phyloP scores from a whole-genome alignment of 2,329 filamentous ascomycete genomes.

The Xylaria arbuscula region DNA sequence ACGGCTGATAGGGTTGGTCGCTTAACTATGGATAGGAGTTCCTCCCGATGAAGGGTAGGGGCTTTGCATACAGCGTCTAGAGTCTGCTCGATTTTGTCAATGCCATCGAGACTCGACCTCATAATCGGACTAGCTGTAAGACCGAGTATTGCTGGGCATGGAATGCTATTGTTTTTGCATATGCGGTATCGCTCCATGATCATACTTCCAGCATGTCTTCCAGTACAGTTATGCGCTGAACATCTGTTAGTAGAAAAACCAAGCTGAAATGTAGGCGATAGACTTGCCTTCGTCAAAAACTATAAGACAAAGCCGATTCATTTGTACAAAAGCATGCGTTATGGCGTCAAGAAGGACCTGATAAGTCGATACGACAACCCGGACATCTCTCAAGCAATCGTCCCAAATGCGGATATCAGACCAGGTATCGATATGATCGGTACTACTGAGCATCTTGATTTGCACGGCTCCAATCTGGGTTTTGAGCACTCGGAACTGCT shows the following conservation, averaged over 20 bases:
- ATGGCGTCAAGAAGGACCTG: constrained; percentile 80
- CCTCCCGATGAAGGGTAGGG: constrained; percentile 74
- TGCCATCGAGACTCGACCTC: constrained; percentile 63
- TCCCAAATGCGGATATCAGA: constrained; percentile 75
- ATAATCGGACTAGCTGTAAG: constrained; percentile 84
- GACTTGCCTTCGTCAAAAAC: constrained; percentile 83
- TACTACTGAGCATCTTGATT: constrained; percentile 72
- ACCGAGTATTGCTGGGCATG: constrained; percentile 76
- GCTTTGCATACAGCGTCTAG: constrained; percentile 76
- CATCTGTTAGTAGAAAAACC: constrained; percentile 38
- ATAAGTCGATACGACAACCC: constrained; percentile 82
- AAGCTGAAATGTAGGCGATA: not conserved
- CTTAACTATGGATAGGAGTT: constrained; percentile 75
- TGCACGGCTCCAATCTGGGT: constrained; percentile 69
- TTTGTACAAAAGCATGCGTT: constrained; percentile 76
- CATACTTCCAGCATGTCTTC: constrained; percentile 70
- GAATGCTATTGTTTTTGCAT: constrained; percentile 51
- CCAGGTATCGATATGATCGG: constrained; percentile 80
- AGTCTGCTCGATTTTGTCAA: constrained; percentile 74
- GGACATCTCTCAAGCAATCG: constrained; percentile 69
- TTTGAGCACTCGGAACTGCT: constrained; percentile 72
- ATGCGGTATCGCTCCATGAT: constrained; percentile 80
- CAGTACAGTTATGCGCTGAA: constrained; percentile 78
- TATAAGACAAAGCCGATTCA: constrained; percentile 72
- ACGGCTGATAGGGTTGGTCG: constrained; percentile 65